Evolutionary conservation across 495 filamentous ascomycete species (phyloP), one percentile per base, ranked within the genome.

Genomic region (Entonaema liquescens): DNA sequence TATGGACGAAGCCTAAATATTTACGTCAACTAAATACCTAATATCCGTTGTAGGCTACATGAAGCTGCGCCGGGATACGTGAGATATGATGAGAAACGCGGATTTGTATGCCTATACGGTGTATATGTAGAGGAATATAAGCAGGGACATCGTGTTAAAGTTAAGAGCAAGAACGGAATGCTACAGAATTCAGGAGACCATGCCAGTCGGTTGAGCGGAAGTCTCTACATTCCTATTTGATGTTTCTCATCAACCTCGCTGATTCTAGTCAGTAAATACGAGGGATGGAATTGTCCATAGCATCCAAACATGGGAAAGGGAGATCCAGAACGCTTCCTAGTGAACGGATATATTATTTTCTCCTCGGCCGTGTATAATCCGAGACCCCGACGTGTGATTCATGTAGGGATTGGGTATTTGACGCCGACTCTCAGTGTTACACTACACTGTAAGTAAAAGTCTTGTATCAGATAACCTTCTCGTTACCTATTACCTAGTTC

Each of bases 351-450:
- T 33, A 64, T 64, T 15, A 44, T 29, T 42, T 31, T 44, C 12
- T 26, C 44, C 28, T 67, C 59, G 68, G 58, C 13, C 13, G 7
- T 47, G 53, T 63, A 38, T 59, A 47, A n/a, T 62, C 63, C 58
- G 59, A 55, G 17, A 23, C 15, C 40, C 52, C 60, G 56, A 59
- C 13, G 17, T 7, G 61, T 49, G 55, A 58, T 63, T 28, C 60
- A 28, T 40, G 65, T 31, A 29, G 19, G 35, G 33, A 38, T 25
- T 53, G 25, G 53, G 28, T 65, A 64, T 33, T 38, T 53, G 60
- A 65, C 7, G 38, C 55, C n/a, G 47, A 59, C 35, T 9, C 3
- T 35, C 31, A 60, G 44, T 38, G 68, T 58, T 58, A 49, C 59
- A 61, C 33, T 38, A 25, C 40, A 5, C 21, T 19, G 42, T 31